Evolutionary conservation across 257 asterid species (phyloP), one percentile per base, ranked within the genome.

Genomic region (Osmanthus fragrans): DNA sequence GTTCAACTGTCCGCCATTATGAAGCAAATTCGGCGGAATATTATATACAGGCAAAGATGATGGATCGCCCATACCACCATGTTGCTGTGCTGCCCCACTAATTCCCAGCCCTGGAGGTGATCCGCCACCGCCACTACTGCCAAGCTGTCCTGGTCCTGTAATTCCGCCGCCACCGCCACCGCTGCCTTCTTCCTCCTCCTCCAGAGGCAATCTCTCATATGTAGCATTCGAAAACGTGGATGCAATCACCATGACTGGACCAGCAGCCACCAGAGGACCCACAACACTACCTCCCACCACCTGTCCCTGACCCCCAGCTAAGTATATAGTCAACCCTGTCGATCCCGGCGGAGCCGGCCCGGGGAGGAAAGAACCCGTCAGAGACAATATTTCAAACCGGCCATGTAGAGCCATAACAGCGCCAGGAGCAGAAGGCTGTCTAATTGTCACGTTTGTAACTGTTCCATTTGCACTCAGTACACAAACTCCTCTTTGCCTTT

Each of bases 311-410:
- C 85, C 87, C 0, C 92, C 92, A 0, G 92, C 90, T n/a, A 90
- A 73, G 72, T 88, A 90, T 34, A 87, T 87, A 9, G 95, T 88
- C 78, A 90, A 77, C 67, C 92, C 95, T 3, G 89, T 85, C 18
- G 92, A 84, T 4, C 95, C 92, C 1, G 92, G 92, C 4, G 92
- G 95, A 36, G 91, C 73, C 1, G 95, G 92, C n/a, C 91, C 91
- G 0, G 95, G 95, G 3, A 90, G 85, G 40, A 90, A 88, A n/a
- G 92, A 82, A 1, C 95, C 95, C 1, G 90, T 88, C 13, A 90
- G 73, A 0, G 92, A 88, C 32, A 90, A 78, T n/a, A 90, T 88
- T 87, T 90, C 95, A 66, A 85, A 87, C 3, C 90, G 81, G 7
- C 95, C 95, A 29, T 85, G 89, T 79, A 90, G 67, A 40, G 90